phyloP scores from a whole-genome alignment of 2,329 filamentous ascomycete species.

The Kalaharituber pfeilii region DNA sequence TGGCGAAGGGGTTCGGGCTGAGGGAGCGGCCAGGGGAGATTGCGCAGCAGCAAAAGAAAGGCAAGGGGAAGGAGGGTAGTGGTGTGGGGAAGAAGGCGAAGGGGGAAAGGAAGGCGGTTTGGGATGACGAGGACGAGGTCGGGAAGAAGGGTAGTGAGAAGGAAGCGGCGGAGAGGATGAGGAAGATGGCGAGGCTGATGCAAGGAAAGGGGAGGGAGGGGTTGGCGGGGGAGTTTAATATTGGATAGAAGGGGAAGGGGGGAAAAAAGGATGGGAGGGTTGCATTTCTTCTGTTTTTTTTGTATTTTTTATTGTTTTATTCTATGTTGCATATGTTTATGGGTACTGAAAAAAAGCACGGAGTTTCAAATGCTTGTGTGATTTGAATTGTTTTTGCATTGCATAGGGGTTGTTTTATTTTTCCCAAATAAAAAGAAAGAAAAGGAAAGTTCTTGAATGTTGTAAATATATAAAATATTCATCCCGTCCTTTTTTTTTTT shows the following conservation, averaged over 20 bases:
- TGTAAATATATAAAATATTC: neutral
- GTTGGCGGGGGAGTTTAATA: conserved; percentile 47
- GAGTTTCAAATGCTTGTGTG: too few relatives aligned
- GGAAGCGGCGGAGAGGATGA: conserved; percentile 46
- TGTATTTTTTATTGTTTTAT: conserved; percentile 7
- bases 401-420: neutral
- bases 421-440: neutral
- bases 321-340: too few relatives aligned
- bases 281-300: conserved; percentile 7
- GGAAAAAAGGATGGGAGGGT: neutral
- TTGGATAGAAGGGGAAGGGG: conserved; percentile 32
- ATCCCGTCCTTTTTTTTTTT: neutral
- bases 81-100: conserved; percentile 24
- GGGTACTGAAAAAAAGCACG: too few relatives aligned
- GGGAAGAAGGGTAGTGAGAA: conserved; percentile 37
- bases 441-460: neutral
- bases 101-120: conserved; percentile 26
- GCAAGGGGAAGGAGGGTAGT: conserved; percentile 27
- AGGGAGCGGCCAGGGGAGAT: conserved; percentile 79
- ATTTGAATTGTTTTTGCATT: neutral
- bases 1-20: conserved; percentile 83
- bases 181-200: conserved; percentile 36
- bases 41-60: conserved; percentile 29
- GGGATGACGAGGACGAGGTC: conserved; percentile 27
- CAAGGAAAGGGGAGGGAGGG: conserved; percentile 37